A percentile compares a stretch with the other conserved stretches of the same genome.
Conservation (phyloP, 306 rosid species). For the Boehmeria nivea region DNA sequence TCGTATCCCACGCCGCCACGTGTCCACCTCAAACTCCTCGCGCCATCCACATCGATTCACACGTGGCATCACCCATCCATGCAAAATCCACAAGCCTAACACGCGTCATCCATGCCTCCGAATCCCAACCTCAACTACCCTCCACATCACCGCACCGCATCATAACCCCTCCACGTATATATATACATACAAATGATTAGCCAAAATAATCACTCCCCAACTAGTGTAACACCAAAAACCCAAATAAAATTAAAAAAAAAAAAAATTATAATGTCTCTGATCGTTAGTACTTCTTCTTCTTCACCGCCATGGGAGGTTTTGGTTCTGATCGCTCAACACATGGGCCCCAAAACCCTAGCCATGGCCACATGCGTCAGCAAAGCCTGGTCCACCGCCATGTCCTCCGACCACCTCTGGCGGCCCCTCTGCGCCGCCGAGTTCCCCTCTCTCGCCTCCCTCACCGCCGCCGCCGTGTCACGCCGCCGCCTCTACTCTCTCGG, state of each 20-base stretch:
- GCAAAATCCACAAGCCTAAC: neutral
- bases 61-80: neutral
- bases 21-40: neutral
- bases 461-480: conserved; percentile 40
- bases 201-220: neutral
- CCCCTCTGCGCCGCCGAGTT: no score
- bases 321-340: neutral
- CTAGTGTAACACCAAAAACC: neutral
- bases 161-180: no score
- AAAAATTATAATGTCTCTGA: neutral
- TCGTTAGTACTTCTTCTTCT: neutral
- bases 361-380: conserved; percentile 9
- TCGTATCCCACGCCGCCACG: conserved; percentile 35
- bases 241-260: neutral
- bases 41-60: neutral
- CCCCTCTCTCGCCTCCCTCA: neutral
- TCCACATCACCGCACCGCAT: neutral
- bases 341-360: conserved; percentile 3
- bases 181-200: neutral
- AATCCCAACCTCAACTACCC: neutral
- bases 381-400: conserved; percentile 1
- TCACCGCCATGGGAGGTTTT: conserved; percentile 11
- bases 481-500: conserved; percentile 32
- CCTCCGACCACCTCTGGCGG: neutral
- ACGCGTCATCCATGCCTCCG: neutral